phyloP scores from a whole-genome alignment of 139 green algal genomes.

The Spirogloea muscicola region DNA sequence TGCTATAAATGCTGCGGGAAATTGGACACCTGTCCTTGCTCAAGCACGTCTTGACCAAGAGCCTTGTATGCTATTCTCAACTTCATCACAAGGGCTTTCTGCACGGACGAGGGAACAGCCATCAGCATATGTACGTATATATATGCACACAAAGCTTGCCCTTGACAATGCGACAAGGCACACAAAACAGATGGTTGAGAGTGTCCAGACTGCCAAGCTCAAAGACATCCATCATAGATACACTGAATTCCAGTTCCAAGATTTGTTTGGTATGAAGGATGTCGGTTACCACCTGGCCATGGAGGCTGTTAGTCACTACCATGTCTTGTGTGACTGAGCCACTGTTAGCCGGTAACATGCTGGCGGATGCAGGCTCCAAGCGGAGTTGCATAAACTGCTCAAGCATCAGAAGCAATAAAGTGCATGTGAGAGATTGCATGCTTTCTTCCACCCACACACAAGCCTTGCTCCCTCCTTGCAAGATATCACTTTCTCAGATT shows the following conservation, averaged over 20 bases:
- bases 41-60: neutral
- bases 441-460: neutral
- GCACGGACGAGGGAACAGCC: too few species aligned
- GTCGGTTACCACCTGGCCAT: slow-evolving; percentile 64
- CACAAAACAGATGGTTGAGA: too few species aligned
- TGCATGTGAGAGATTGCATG: neutral
- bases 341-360: slow-evolving; percentile 46
- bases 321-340: slow-evolving; percentile 66
- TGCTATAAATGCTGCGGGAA: slow-evolving; percentile 8
- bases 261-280: too few species aligned
- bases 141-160: too few species aligned
- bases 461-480: neutral
- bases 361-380: slow-evolving; percentile 69
- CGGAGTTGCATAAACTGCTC: slow-evolving; percentile 66
- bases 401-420: neutral
- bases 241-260: too few species aligned
- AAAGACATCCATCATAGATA: too few species aligned
- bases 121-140: too few species aligned
- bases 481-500: neutral
- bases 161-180: too few species aligned
- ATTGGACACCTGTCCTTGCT: slow-evolving; percentile 27
- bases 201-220: too few species aligned
- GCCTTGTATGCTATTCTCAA: slow-evolving; percentile 21
- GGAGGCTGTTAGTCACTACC: slow-evolving; percentile 74
- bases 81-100: slow-evolving; percentile 31